phyloP scores from a whole-genome alignment of 768 basidiomycete genomes.

The Suillus hirtellus region DNA sequence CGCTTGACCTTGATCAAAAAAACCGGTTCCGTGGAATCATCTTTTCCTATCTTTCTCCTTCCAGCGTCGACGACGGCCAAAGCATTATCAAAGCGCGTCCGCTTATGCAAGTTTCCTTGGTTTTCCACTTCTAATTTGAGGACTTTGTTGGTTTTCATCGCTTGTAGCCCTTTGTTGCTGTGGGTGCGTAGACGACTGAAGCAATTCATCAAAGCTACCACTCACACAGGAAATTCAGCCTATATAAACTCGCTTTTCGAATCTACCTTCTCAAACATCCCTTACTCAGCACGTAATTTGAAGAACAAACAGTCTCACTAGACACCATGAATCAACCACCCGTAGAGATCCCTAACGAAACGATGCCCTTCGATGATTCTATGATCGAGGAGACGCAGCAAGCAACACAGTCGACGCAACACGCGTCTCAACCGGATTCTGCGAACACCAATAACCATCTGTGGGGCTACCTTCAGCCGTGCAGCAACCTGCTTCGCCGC shows the following conservation, averaged over 20 bases:
- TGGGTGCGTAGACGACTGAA: constrained; percentile 15
- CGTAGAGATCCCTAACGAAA: constrained; percentile 19
- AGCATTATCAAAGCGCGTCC: constrained; percentile 12
- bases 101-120: constrained; percentile 9
- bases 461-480: constrained; percentile 75
- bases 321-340: constrained; percentile 8
- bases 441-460: constrained; percentile 38
- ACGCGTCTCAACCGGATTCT: constrained; percentile 29
- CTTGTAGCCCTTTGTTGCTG: constrained; percentile 22
- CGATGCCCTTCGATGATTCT: constrained; percentile 27
- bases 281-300: not conserved
- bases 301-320: constrained; percentile 2
- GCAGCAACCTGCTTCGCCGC: constrained; percentile 48
- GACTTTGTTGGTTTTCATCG: constrained; percentile 18
- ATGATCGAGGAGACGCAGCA: constrained; percentile 38
- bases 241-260: constrained; percentile 8
- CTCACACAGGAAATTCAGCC: not conserved
- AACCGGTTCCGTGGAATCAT: constrained; percentile 14
- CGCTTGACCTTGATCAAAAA: not conserved
- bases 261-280: not conserved
- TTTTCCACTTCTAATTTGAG: constrained; percentile 18
- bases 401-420: constrained; percentile 42
- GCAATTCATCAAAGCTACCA: constrained; percentile 14
- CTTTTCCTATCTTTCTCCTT: constrained; percentile 8
- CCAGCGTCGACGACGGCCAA: not conserved